A percentile compares a stretch with the other conserved stretches of the same genome.
These are phyloP conservation scores for Nothopassalora personata DNA, from an alignment of 2,329 filamentous ascomycete genomes.

Conservation along the genomic window DNA sequence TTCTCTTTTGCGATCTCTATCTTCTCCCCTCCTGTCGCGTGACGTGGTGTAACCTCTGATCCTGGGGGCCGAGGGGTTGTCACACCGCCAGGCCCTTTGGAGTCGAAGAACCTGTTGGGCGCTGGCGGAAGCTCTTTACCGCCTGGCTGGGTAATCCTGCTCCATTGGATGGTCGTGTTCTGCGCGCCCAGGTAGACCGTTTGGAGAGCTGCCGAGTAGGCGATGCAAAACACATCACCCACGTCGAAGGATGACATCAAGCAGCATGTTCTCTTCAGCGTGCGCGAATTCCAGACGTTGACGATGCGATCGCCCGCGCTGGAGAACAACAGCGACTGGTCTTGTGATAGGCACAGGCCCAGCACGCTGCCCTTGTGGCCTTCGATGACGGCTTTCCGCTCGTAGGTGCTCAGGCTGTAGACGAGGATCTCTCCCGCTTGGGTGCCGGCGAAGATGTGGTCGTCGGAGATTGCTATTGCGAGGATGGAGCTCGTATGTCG, in stretches of 20 bases:
- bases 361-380: conserved; percentile 90
- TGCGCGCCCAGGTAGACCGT: conserved; percentile 89
- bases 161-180: conserved; percentile 94
- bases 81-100: conserved; percentile 74
- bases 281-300: conserved; percentile 82
- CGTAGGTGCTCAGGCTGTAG: conserved; percentile 85
- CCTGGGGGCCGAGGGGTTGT: conserved; percentile 68
- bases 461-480: conserved; percentile 71
- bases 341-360: conserved; percentile 71
- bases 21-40: conserved; percentile 56
- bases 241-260: conserved; percentile 92
- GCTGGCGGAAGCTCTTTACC: conserved; percentile 47
- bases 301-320: conserved; percentile 90
- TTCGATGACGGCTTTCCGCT: conserved; percentile 70
- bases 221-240: conserved; percentile 93
- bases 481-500: conserved; percentile 75
- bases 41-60: conserved; percentile 42
- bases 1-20: conserved; percentile 78
- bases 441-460: conserved; percentile 84
- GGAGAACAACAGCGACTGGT: conserved; percentile 75
- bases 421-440: conserved; percentile 88
- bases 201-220: conserved; percentile 71
- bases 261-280: conserved; percentile 73
- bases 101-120: conserved; percentile 84
- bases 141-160: conserved; percentile 42